Conservation (phyloP, 2,329 filamentous ascomycete species). For the Botrytis sinoallii region DNA sequence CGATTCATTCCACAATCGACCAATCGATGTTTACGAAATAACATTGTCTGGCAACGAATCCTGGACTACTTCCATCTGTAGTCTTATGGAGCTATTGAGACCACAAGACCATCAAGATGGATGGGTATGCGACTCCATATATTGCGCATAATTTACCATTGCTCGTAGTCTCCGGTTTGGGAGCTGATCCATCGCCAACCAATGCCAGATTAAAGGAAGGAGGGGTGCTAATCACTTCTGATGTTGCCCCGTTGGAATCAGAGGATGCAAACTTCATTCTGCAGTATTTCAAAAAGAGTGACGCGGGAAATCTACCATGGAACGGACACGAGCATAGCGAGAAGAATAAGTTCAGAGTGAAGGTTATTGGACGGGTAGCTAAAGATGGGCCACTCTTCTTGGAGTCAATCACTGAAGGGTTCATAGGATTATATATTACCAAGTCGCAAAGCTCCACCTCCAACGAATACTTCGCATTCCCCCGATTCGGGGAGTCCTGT, state of each 20-base stretch:
- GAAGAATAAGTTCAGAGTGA: slow-evolving; percentile 62
- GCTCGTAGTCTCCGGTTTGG: slow-evolving; percentile 76
- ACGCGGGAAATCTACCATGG: slow-evolving; percentile 66
- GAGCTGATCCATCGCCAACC: slow-evolving; percentile 43
- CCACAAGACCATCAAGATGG: slow-evolving; percentile 51
- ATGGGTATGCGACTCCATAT: slow-evolving; percentile 76
- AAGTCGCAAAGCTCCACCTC: slow-evolving; percentile 53
- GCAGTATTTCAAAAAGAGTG: slow-evolving; percentile 61
- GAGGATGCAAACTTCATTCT: slow-evolving; percentile 63
- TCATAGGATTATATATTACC: slow-evolving; percentile 52
- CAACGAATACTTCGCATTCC: slow-evolving; percentile 25
- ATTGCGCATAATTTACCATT: slow-evolving; percentile 84
- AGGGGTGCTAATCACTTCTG: slow-evolving; percentile 63
- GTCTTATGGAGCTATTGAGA: slow-evolving; percentile 34
- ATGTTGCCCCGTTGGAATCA: slow-evolving; percentile 64
- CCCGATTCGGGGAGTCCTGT: slow-evolving; percentile 44
- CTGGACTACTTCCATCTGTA: neutral
- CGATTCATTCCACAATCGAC: slow-evolving; percentile 2
- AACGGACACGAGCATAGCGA: slow-evolving; percentile 52
- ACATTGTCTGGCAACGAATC: slow-evolving; percentile 6
- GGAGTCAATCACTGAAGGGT: slow-evolving; percentile 34
- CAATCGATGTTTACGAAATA: slow-evolving; percentile 13
- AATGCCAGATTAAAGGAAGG: slow-evolving; percentile 28
- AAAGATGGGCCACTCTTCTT: slow-evolving; percentile 24
- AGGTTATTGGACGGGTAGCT: slow-evolving; percentile 75